phyloP scores from a whole-genome alignment of 352 stramenopile genomes.

The Globisporangium irregulare region DNA sequence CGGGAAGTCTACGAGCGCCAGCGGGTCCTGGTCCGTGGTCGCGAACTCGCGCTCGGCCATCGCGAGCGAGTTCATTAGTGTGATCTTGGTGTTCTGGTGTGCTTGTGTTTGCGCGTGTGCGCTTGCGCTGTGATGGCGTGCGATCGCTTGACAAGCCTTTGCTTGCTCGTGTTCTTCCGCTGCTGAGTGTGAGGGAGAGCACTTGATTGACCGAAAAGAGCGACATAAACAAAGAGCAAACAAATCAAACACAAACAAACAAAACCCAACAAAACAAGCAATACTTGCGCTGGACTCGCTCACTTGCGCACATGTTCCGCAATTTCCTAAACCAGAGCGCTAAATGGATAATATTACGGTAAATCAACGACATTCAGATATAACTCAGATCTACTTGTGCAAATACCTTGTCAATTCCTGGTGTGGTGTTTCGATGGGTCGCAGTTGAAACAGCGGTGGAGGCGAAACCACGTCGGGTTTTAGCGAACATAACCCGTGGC shows the following conservation, averaged over 20 bases:
- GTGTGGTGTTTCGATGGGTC: not conserved
- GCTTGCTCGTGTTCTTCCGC: not conserved
- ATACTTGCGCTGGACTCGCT: too few species aligned
- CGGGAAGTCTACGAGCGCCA: slow-evolving; percentile 18
- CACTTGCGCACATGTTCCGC: too few species aligned
- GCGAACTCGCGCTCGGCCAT: slow-evolving; percentile 13
- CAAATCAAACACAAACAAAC: not conserved
- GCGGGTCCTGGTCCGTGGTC: slow-evolving; percentile 15
- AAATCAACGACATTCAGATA: too few species aligned
- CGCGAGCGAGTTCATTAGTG: slow-evolving; percentile 10
- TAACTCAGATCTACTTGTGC: too few species aligned
- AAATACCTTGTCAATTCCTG: not conserved
- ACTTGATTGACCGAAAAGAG: not conserved
- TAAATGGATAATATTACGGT: too few species aligned
- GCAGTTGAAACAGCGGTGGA: not conserved
- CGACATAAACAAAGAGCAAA: slow-evolving; percentile 1
- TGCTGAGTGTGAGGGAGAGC: not conserved
- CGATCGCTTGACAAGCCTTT: not conserved
- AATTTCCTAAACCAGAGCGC: too few species aligned
- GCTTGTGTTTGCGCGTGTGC: not conserved
- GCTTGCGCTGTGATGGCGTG: not conserved
- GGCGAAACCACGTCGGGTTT: not conserved
- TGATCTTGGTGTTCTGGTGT: not conserved
- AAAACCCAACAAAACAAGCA: not conserved
- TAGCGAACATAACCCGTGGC: not conserved